A percentile compares a stretch with the other conserved stretches of the same genome.
Evolutionary conservation across 345 rosid genomes (phyloP).

Genomic region (Litchi chinensis): DNA sequence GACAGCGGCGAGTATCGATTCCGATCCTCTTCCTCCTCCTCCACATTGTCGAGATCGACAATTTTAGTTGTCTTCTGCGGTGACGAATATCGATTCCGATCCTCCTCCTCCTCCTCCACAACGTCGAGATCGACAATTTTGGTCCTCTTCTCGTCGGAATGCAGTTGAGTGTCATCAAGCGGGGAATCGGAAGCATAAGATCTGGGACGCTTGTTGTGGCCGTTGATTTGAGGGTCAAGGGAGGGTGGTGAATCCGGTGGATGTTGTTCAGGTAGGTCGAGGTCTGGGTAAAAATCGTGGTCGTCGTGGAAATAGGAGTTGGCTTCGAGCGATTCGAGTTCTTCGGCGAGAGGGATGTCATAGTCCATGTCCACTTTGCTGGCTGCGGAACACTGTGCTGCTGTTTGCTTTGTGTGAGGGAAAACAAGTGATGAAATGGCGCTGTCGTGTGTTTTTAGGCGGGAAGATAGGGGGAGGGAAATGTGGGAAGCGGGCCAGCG

Average conservation of each 20-base stretch:
- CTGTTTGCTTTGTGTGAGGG: neutral
- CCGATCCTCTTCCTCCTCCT: slow-evolving; percentile 68
- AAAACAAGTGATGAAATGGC: neutral
- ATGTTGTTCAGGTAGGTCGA: slow-evolving; percentile 32
- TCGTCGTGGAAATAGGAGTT: slow-evolving; percentile 55
- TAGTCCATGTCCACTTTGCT: slow-evolving; percentile 42
- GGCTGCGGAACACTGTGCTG: slow-evolving; percentile 2
- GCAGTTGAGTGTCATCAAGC: slow-evolving; percentile 19
- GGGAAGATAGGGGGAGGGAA: slow-evolving; percentile 6
- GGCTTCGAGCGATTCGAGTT: slow-evolving; percentile 91
- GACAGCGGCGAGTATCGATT: slow-evolving; percentile 61
- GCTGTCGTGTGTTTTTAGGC: slow-evolving; percentile 7
- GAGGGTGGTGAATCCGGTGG: slow-evolving; percentile 35
- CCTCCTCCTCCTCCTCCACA: slow-evolving; percentile 11
- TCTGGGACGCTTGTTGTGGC: slow-evolving; percentile 64
- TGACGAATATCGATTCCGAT: slow-evolving; percentile 66
- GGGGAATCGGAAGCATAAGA: slow-evolving; percentile 31
- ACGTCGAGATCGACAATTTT: slow-evolving; percentile 28
- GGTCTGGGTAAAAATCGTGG: slow-evolving; percentile 45
- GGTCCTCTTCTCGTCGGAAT: slow-evolving; percentile 54
- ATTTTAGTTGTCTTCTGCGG: slow-evolving; percentile 8
- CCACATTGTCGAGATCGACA: slow-evolving; percentile 10
- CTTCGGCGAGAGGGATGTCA: slow-evolving; percentile 79
- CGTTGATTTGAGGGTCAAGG: slow-evolving; percentile 26
- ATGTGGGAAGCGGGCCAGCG: no score